Conservation (phyloP, 1,284 basidiomycete genomes). For the Inonotus hispidus region DNA sequence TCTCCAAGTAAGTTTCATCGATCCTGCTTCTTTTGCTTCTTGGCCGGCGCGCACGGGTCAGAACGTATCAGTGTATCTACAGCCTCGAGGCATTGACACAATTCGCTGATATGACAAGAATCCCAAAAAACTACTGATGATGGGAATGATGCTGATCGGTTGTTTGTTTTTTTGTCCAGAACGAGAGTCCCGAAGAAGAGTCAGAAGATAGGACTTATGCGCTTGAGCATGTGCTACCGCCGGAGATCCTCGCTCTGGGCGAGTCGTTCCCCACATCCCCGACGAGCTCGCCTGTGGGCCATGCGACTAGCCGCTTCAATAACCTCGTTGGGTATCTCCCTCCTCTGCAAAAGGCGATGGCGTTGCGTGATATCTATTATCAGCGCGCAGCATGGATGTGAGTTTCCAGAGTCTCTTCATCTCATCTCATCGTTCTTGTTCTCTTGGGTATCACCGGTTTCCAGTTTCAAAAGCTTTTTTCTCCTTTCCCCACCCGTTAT, state of each 20-base stretch:
- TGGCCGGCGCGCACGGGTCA: neutral
- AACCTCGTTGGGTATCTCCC: constrained; percentile 68
- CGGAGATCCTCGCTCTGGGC: constrained; percentile 56
- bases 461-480: neutral
- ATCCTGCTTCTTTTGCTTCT: neutral
- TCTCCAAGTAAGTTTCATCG: constrained; percentile 45
- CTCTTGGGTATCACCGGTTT: neutral
- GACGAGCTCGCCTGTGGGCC: constrained; percentile 33
- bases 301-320: constrained; percentile 37
- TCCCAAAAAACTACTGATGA: neutral
- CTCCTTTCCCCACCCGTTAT: neutral
- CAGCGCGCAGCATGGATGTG: constrained; percentile 75
- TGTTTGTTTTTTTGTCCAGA: constrained; percentile 33
- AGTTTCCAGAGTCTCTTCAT: constrained; percentile 19
- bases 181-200: constrained; percentile 53
- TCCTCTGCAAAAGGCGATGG: constrained; percentile 47
- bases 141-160: constrained; percentile 1
- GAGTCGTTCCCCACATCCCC: constrained; percentile 61
- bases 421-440: neutral
- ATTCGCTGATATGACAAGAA: neutral
- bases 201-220: constrained; percentile 42
- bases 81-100: neutral
- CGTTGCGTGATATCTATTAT: constrained; percentile 60
- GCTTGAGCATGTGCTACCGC: constrained; percentile 51
- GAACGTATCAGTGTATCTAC: neutral